phyloP scores from a whole-genome alignment of 2,329 filamentous ascomycete genomes.

The Arthrobotrys entomopaga region DNA sequence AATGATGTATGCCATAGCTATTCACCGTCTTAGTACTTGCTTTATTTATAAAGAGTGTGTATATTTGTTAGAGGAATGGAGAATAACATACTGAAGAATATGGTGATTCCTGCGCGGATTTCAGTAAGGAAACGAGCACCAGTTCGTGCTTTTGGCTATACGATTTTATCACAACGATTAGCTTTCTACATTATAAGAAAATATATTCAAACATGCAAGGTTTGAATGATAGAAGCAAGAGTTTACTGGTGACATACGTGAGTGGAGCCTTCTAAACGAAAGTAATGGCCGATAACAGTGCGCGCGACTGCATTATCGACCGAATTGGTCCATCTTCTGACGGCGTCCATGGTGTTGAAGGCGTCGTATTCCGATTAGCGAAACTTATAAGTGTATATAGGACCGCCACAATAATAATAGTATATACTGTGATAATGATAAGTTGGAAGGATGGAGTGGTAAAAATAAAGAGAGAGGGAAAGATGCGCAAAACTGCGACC shows the following conservation, averaged over 20 bases:
- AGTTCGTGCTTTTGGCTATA: conserved; percentile 75
- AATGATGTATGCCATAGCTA: conserved; percentile 78
- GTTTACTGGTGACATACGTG: conserved; percentile 64
- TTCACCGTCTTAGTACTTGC: conserved; percentile 61
- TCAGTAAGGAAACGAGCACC: conserved; percentile 84
- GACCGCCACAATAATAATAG: not conserved
- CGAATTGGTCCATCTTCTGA: conserved; percentile 62
- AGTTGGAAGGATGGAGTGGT: not conserved
- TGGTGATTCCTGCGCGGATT: conserved; percentile 81
- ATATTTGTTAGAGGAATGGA: not conserved
- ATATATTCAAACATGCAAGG: not conserved
- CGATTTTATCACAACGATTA: conserved; percentile 30
- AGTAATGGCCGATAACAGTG: conserved; percentile 75
- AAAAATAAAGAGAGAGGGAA: conserved; percentile 9
- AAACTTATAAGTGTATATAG: not conserved
- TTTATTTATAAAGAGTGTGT: not conserved
- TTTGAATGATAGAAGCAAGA: not conserved
- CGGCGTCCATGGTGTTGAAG: conserved; percentile 41
- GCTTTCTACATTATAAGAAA: too few species aligned
- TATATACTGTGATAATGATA: not conserved
- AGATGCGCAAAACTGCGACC: conserved; percentile 2
- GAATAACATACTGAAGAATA: conserved; percentile 60
- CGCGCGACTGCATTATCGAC: conserved; percentile 71
- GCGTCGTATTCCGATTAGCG: conserved; percentile 39
- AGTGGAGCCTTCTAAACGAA: conserved; percentile 82